Evolutionary conservation across 768 basidiomycete genomes (phyloP), one percentile per base, ranked within the genome.

Genomic region (Leccinum longicurvipes): DNA sequence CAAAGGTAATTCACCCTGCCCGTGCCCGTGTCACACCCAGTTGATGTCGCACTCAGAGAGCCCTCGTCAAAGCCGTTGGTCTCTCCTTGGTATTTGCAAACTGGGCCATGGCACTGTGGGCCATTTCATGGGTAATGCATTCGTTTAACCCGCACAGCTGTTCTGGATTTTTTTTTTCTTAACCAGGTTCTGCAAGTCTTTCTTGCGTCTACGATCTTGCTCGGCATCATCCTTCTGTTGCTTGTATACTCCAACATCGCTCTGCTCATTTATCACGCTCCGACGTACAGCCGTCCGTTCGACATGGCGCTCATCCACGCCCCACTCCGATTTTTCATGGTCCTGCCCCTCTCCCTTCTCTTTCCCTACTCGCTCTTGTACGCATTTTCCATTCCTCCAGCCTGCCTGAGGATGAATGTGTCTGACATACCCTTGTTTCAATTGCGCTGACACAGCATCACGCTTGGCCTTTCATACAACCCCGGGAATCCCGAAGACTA

Each of bases 241-340:
- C 76, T 97, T 1, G 63, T 91, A 9, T 94, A 91, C 60, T 85
- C 91, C 53, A 93, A 93, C 66, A 63, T 93, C 46, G 84, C 84
- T 0, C 78, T 96, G 6, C 74, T 93, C 42, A 73, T 86, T 15
- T 92, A 94, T 65, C 87, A 88, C 47, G 71, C 78, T 0, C 87
- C 87, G 0, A 79, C 75, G 0, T 73, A 74, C 23, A 68, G 73
- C 0, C 79, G 84, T 1, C 91, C 91, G 0, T 69, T 95, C 39
- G 92, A 94, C 68, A 84, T 82, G 31, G 78, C 85, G 0, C 85
- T 95, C 60, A 90, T 97, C 54, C 94, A 97, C 62, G 89, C 90
- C 0, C 95, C 95, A 0, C 76, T 96, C 51, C 79, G 90, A 3
- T 85, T 92, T 56, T 53, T 79, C 69, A 63, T 83, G 82, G 47